A percentile compares a stretch with the other conserved stretches of the same genome.
Conservation (phyloP, 768 basidiomycete genomes). For the Solioccasus polychromus region DNA sequence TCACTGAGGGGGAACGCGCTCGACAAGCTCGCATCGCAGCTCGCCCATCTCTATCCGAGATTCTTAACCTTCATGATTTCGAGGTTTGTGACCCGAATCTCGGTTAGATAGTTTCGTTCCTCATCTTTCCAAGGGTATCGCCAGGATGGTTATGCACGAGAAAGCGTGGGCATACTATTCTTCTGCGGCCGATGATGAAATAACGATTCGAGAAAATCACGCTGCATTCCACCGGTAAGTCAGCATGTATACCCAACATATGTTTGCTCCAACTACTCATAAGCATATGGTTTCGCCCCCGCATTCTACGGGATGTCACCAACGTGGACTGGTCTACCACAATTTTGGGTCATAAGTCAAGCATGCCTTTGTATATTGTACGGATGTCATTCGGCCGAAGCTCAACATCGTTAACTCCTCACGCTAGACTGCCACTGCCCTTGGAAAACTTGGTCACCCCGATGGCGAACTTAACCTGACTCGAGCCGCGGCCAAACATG, state of each 20-base stretch:
- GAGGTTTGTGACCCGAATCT: slow-evolving; percentile 49
- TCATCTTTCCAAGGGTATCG: slow-evolving; percentile 60
- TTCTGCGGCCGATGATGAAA: slow-evolving; percentile 95
- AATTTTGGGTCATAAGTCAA: slow-evolving; percentile 72
- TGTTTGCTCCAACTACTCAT: background rate
- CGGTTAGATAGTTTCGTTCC: background rate
- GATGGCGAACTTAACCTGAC: slow-evolving; percentile 93
- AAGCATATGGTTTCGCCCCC: slow-evolving; percentile 89
- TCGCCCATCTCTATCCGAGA: slow-evolving; percentile 71
- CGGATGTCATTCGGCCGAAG: slow-evolving; percentile 10
- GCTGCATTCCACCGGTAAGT: slow-evolving; percentile 82
- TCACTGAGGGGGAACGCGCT: slow-evolving; percentile 70
- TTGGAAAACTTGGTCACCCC: slow-evolving; percentile 93
- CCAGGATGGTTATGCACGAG: slow-evolving; percentile 73
- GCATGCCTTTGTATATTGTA: slow-evolving; percentile 82
- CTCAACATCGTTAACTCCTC: slow-evolving; percentile 6
- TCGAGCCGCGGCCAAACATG: slow-evolving; percentile 78
- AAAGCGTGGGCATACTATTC: slow-evolving; percentile 98
- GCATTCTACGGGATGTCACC: slow-evolving; percentile 79
- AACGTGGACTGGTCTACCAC: slow-evolving; percentile 82
- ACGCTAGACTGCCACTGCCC: slow-evolving; percentile 70
- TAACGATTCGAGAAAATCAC: slow-evolving; percentile 86
- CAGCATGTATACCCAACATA: background rate
- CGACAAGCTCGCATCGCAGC: slow-evolving; percentile 59
- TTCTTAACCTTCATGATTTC: slow-evolving; percentile 92